phyloP scores from a whole-genome alignment of 2,329 filamentous ascomycete species.

The Exophiala lecanii-corni region DNA sequence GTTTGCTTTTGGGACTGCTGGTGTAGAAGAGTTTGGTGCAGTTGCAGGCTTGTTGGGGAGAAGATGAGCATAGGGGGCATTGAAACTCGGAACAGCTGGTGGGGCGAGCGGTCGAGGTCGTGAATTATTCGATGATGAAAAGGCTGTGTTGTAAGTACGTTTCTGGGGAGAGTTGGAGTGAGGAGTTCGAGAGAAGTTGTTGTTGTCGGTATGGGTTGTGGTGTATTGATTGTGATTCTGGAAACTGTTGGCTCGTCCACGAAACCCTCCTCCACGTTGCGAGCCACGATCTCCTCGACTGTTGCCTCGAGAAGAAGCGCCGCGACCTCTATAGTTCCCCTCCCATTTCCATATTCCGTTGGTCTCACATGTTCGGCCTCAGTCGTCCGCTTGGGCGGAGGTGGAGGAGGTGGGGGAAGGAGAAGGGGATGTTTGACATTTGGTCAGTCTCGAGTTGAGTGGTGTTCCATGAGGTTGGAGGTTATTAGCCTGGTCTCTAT shows the following conservation, averaged over 20 bases:
- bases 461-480: too few relatives aligned
- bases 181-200: background rate
- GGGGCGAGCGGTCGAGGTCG: constrained; percentile 20
- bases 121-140: constrained; percentile 9
- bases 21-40: constrained; percentile 4
- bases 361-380: constrained; percentile 6
- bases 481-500: too few relatives aligned
- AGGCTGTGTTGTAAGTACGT: constrained; percentile 26
- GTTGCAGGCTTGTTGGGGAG: constrained; percentile 15
- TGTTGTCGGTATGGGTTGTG: constrained; percentile 1
- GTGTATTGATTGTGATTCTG: constrained; percentile 6
- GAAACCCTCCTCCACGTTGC: constrained; percentile 8
- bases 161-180: constrained; percentile 18
- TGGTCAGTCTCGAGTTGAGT: too few relatives aligned
- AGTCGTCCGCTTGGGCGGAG: constrained; percentile 30
- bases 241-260: background rate
- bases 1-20: background rate
- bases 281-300: constrained; percentile 12
- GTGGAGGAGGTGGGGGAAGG: constrained; percentile 45
- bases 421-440: constrained; percentile 37
- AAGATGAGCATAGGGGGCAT: constrained; percentile 21
- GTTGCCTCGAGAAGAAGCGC: constrained; percentile 7
- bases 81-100: constrained; percentile 27
- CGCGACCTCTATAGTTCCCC: constrained; percentile 14
- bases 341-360: constrained; percentile 11